Evolutionary conservation across 1,284 basidiomycete genomes (phyloP), one percentile per base, ranked within the genome.

Genomic region (Mycena sp.): DNA sequence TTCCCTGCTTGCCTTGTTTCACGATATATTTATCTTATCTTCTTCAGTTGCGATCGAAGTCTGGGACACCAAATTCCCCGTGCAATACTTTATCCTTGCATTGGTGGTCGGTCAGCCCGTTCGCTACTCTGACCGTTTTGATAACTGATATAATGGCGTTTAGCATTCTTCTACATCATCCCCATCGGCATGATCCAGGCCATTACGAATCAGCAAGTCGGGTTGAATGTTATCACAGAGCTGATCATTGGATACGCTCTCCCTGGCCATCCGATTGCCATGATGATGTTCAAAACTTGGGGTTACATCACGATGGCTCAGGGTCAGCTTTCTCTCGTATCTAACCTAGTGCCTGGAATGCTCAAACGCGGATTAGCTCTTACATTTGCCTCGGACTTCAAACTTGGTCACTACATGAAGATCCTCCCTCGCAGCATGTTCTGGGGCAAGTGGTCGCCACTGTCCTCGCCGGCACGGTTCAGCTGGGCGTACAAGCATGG

Each of bases 101-200:
- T 40, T 67, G 50, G 59, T 67, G 5, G 53, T 63, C 23, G 48
- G 56, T 59, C 1, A 16, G 44, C 46, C 16, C 30, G 1, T 23
- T 6, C 2, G 14, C 9, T 28, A 1, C 2, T 6, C n/a, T 4
- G 6, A 2, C 26, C 6, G 10, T 11, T 3, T 43, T 58, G 45
- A n/a, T 43, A 28, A 55, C 45, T 61, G 9, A 48, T 14, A 35
- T 53, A 11, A 59, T 44, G 45, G 32, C 3, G n/a, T 23, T 1
- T 28, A 52, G 63, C 68, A 17, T 71, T 82, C 62, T 67, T 84
- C 49, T 85, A 83, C 70, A 73, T 84, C 52, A 73, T 87, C 14
- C 86, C 86, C 16, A 74, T 84, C 50, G 84, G 84, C 43, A 82
- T 87, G 76, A 81, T 87, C 58, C 65, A 67, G 45, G 83, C 85